These are phyloP conservation scores for Syncephalastrum sp. DNA, from an alignment of 371 early-diverging fungal species.

Conservation along the genomic window DNA sequence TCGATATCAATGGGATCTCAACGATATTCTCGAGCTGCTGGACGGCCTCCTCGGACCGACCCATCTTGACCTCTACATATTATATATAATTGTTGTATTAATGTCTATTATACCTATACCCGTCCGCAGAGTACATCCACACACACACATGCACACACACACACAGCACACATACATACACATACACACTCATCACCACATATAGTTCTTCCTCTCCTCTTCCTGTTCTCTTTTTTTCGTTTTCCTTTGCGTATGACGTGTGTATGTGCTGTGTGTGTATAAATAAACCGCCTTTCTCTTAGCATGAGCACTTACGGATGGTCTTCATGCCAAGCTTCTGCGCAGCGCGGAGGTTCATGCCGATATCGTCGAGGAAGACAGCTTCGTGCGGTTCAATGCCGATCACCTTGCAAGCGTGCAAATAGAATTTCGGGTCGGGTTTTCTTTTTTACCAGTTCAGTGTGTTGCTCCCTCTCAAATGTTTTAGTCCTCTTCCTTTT, in stretches of 20 bases:
- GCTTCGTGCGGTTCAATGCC: conserved; percentile 61
- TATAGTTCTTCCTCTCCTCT: background rate
- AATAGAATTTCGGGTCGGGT: conserved; percentile 68
- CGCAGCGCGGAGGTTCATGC: conserved; percentile 68
- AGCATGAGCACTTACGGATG: conserved; percentile 40
- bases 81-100: conserved; percentile 4
- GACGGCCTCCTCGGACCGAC: conserved; percentile 59
- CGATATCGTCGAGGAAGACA: conserved; percentile 79
- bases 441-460: conserved; percentile 37
- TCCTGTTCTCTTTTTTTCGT: background rate
- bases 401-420: conserved; percentile 59
- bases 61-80: conserved; percentile 54
- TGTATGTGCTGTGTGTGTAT: background rate
- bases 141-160: too few species aligned
- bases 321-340: conserved; percentile 64
- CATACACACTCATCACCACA: background rate
- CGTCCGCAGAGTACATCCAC: too few species aligned
- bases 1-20: too few species aligned
- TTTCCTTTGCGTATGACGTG: background rate
- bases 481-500: too few species aligned
- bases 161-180: background rate
- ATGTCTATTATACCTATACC: background rate
- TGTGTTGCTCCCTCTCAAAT: background rate
- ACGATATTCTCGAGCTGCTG: conserved; percentile 37
- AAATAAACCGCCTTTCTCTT: background rate